Conservation (phyloP, 2,329 filamentous ascomycete species). For the Hymenoscyphus repandus region DNA sequence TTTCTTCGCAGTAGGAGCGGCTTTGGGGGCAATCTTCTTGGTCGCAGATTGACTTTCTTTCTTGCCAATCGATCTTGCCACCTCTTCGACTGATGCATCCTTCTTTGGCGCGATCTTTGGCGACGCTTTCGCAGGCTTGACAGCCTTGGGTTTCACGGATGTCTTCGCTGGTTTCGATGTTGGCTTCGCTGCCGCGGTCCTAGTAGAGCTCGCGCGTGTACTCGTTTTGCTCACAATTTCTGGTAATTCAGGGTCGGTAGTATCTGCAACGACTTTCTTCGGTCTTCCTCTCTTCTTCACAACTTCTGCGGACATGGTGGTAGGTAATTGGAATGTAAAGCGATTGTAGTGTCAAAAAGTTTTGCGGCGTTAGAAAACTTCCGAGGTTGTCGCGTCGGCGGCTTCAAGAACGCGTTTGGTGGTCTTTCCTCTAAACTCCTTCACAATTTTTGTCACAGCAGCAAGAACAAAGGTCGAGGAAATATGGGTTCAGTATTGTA, state of each 20-base stretch:
- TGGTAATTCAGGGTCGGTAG: slow-evolving; percentile 16
- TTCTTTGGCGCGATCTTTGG: background rate
- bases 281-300: slow-evolving; percentile 29
- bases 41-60: background rate
- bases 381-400: background rate
- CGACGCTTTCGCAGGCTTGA: slow-evolving; percentile 10
- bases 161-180: too few species aligned
- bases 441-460: too few species aligned
- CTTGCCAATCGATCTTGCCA: too few species aligned
- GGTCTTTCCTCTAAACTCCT: too few species aligned
- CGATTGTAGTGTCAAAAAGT: background rate
- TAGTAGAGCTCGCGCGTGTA: slow-evolving; percentile 23
- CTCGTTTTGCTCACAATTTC: slow-evolving; percentile 15
- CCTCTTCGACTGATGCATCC: background rate
- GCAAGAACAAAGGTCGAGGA: too few species aligned
- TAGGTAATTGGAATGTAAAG: background rate
- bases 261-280: slow-evolving; percentile 26
- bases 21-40: background rate
- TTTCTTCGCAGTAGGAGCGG: background rate
- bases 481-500: too few species aligned
- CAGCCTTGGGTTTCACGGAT: slow-evolving; percentile 9
- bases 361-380: background rate
- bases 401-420: background rate
- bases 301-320: slow-evolving; percentile 23
- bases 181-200: slow-evolving; percentile 12